A percentile compares a stretch with the other conserved stretches of the same genome.
These are phyloP conservation scores for Colletotrichum musae DNA, from an alignment of 2,329 filamentous ascomycete genomes.

Conservation along the genomic window DNA sequence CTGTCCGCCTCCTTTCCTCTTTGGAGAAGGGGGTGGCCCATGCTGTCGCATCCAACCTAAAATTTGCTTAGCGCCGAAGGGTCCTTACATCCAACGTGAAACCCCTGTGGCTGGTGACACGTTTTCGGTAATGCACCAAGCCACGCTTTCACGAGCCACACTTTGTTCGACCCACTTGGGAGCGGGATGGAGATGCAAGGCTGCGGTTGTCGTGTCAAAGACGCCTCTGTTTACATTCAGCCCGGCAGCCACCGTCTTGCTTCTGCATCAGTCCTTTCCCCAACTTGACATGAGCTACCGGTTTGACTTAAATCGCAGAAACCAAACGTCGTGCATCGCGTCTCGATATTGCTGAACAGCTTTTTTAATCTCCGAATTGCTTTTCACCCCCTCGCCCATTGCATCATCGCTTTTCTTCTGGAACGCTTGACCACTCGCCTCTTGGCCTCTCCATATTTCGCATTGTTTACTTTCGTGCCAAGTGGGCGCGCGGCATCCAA, in stretches of 20 bases:
- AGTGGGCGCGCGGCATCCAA: slow-evolving; percentile 34
- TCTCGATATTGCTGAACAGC: not conserved
- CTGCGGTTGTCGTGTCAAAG: slow-evolving; percentile 46
- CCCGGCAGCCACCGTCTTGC: slow-evolving; percentile 19
- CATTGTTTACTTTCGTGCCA: slow-evolving; percentile 40
- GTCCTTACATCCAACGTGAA: slow-evolving; percentile 35
- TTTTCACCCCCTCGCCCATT: slow-evolving; percentile 2
- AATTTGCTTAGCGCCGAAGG: slow-evolving; percentile 36
- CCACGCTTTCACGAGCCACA: slow-evolving; percentile 23
- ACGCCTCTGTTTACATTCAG: slow-evolving; percentile 40
- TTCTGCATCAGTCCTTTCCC: slow-evolving; percentile 21
- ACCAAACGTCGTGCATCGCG: not conserved
- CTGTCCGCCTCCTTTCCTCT: slow-evolving; percentile 35
- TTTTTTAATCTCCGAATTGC: slow-evolving; percentile 3
- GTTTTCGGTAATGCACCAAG: slow-evolving; percentile 14
- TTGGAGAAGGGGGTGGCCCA: slow-evolving; percentile 27
- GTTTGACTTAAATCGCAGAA: slow-evolving; percentile 3
- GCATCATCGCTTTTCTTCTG: slow-evolving; percentile 14
- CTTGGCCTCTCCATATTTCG: slow-evolving; percentile 35
- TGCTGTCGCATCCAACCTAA: slow-evolving; percentile 36
- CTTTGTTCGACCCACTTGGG: slow-evolving; percentile 1
- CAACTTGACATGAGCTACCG: slow-evolving; percentile 16
- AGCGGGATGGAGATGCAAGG: slow-evolving; percentile 42
- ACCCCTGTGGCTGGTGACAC: slow-evolving; percentile 27
- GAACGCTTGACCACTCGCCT: not conserved